phyloP scores from a whole-genome alignment of 1,284 basidiomycete species.

The Kwoniella shivajii region DNA sequence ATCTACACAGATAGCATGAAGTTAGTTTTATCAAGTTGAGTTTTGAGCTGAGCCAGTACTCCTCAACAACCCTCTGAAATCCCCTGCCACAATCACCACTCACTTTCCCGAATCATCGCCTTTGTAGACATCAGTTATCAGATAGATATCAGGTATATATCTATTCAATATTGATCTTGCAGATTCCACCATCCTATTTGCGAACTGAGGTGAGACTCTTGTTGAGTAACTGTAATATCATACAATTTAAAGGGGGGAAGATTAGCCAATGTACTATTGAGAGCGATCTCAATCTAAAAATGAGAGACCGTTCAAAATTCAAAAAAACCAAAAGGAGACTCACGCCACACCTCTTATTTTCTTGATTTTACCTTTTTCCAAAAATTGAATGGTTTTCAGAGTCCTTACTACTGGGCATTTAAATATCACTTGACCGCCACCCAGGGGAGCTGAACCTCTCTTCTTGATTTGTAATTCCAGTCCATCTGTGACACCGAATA shows the following conservation, averaged over 20 bases:
- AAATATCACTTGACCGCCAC: slow-evolving; percentile 92
- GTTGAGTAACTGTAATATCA: slow-evolving; percentile 73
- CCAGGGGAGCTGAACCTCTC: slow-evolving; percentile 84
- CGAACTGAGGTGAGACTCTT: slow-evolving; percentile 94
- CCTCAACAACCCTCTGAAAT: no score
- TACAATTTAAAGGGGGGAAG: not conserved
- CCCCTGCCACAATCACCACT: no score
- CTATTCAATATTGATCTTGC: slow-evolving; percentile 89
- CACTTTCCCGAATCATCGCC: slow-evolving; percentile 95
- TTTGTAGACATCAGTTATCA: slow-evolving; percentile 98
- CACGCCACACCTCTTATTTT: slow-evolving; percentile 94
- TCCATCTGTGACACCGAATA: slow-evolving; percentile 85
- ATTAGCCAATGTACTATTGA: not conserved
- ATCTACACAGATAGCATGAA: no score
- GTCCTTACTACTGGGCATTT: slow-evolving; percentile 88
- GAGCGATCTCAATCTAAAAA: no score
- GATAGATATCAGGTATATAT: slow-evolving; percentile 96
- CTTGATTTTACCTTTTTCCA: slow-evolving; percentile 85
- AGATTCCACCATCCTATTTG: slow-evolving; percentile 95
- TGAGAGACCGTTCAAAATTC: no score
- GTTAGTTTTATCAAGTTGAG: no score
- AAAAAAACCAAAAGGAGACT: slow-evolving; percentile 48
- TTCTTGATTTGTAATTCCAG: slow-evolving; percentile 90
- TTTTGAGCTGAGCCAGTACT: no score
- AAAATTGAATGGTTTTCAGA: slow-evolving; percentile 87